phyloP scores from a whole-genome alignment of 2,329 filamentous ascomycete species.

The Exophiala sp. region DNA sequence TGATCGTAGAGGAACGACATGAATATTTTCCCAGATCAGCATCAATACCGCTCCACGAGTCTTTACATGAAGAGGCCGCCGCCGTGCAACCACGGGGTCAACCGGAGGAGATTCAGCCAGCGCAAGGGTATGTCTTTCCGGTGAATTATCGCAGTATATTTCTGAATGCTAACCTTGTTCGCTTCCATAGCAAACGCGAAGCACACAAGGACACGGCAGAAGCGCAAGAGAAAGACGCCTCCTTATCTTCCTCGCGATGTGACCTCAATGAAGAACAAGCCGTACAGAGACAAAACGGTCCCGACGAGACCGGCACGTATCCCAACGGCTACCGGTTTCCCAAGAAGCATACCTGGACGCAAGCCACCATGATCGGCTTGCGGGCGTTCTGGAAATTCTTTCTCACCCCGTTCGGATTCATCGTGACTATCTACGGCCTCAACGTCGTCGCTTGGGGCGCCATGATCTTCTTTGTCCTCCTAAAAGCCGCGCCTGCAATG shows the following conservation, averaged over 20 bases:
- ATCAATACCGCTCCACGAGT: slow-evolving; percentile 8
- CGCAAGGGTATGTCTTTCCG: slow-evolving; percentile 6
- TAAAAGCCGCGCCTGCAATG: slow-evolving; percentile 57
- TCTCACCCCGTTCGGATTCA: slow-evolving; percentile 67
- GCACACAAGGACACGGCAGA: slow-evolving; percentile 7
- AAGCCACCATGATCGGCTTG: slow-evolving; percentile 31
- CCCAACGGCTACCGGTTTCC: slow-evolving; percentile 36
- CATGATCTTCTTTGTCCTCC: slow-evolving; percentile 81
- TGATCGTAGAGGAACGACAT: slow-evolving; percentile 23
- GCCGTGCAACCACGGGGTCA: not conserved
- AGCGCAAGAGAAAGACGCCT: slow-evolving; percentile 8
- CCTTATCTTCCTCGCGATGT: slow-evolving; percentile 9
- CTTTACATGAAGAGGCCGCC: slow-evolving; percentile 11
- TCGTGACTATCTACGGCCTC: slow-evolving; percentile 70
- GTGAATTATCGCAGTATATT: no score
- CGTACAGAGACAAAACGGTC: slow-evolving; percentile 21
- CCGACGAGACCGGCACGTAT: slow-evolving; percentile 33
- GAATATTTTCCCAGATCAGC: slow-evolving; percentile 22
- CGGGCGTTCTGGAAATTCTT: slow-evolving; percentile 51
- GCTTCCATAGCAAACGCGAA: slow-evolving; percentile 1
- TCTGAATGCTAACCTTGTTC: slow-evolving; percentile 1
- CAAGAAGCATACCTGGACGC: slow-evolving; percentile 33
- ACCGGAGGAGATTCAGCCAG: slow-evolving; percentile 11
- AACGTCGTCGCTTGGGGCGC: slow-evolving; percentile 85
- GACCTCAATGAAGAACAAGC: slow-evolving; percentile 7